phyloP scores from a whole-genome alignment of 495 filamentous ascomycete species.

The Corynascus novoguineensis region DNA sequence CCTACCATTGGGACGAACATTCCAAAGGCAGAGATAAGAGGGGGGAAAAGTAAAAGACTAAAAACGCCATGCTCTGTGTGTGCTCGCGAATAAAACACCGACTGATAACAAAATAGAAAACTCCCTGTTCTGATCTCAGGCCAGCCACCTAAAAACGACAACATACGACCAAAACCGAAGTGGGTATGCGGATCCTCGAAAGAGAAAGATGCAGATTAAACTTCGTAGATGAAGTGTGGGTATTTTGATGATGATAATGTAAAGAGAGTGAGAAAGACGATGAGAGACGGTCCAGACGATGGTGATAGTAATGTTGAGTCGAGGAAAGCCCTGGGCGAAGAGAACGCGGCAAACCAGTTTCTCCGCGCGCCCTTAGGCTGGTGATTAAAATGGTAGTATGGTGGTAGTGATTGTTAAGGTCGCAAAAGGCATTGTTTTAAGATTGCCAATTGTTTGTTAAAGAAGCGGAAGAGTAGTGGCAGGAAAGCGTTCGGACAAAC shows the following conservation, averaged over 20 bases:
- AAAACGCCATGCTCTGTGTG: conserved; percentile 9
- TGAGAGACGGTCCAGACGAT: not conserved
- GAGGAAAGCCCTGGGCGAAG: not conserved
- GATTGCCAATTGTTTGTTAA: not conserved
- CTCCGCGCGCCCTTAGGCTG: not conserved
- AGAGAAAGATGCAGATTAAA: conserved; percentile 16
- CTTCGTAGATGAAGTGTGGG: conserved; percentile 9
- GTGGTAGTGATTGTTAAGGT: not conserved
- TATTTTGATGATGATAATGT: not conserved
- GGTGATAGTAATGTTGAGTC: not conserved
- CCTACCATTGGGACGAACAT: not conserved
- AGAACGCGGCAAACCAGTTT: conserved; percentile 1
- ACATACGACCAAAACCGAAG: not conserved
- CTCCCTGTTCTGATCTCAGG: conserved; percentile 6
- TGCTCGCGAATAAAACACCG: not conserved
- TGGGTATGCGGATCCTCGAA: conserved; percentile 2
- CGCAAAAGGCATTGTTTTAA: not conserved
- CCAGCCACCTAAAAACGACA: not conserved
- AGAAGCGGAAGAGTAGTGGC: not conserved
- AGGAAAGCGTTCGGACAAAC: not conserved
- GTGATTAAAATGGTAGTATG: conserved; percentile 3
- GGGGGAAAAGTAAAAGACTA: not conserved
- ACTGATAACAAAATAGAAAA: not conserved
- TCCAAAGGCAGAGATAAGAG: not conserved
- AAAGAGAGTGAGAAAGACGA: not conserved